These are phyloP conservation scores for Rhododendron henanense DNA, from an alignment of 148 eudicot genomes.

Conservation along the genomic window DNA sequence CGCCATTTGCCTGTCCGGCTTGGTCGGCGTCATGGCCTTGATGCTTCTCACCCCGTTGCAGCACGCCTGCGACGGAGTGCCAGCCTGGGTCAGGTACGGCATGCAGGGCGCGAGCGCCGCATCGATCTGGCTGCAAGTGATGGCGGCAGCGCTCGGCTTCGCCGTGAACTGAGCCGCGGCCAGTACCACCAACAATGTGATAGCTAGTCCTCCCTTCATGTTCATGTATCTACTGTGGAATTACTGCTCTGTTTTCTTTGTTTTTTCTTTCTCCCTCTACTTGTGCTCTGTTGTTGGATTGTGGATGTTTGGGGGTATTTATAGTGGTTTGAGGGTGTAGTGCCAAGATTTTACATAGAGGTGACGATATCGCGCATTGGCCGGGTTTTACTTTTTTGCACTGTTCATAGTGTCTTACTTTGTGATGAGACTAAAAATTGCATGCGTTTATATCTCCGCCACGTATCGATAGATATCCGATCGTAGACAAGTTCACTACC, in stretches of 20 bases:
- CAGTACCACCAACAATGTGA: constrained; percentile 7
- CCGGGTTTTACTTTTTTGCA: too few species aligned
- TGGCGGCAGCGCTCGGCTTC: not conserved
- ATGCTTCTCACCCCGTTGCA: not conserved
- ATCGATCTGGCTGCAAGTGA: not conserved
- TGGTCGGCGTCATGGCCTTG: not conserved
- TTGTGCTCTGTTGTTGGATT: not conserved
- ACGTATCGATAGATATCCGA: too few species aligned
- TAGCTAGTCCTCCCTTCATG: constrained; percentile 1
- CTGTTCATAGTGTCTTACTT: too few species aligned
- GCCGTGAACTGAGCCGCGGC: not conserved
- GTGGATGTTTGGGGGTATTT: not conserved
- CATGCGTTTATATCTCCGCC: too few species aligned
- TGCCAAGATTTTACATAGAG: not conserved
- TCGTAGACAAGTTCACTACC: too few species aligned
- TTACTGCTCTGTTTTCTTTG: not conserved
- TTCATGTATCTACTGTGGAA: not conserved
- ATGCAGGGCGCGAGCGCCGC: not conserved
- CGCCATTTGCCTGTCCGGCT: not conserved
- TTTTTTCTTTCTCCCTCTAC: too few species aligned
- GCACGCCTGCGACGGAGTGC: not conserved
- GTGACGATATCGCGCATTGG: not conserved
- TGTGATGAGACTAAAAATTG: too few species aligned
- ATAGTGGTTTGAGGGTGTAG: not conserved
- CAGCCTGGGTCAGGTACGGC: not conserved